Percentiles rank a stretch among this genome's conserved stretches.
phyloP scores from a whole-genome alignment of 164 flowering plant species.

The Kingdonia uniflora region DNA sequence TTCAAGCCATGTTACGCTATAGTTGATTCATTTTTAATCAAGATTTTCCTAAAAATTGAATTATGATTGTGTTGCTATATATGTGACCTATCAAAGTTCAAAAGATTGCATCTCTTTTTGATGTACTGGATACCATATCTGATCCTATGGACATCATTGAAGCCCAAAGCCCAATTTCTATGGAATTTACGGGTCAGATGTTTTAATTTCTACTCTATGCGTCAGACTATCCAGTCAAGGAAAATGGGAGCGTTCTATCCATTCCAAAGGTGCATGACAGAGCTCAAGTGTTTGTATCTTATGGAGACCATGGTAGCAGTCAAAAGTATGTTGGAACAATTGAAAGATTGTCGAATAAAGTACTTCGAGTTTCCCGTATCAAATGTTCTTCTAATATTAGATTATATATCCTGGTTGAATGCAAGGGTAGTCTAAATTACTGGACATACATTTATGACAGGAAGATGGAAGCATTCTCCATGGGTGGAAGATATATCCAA shows the following conservation, averaged over 20 bases:
- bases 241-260: background rate
- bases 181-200: background rate
- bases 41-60: no score
- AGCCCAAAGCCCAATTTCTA: background rate
- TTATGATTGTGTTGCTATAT: no score
- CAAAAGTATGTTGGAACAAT: conserved; percentile 49
- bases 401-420: no score
- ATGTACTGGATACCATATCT: background rate
- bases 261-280: conserved; percentile 53
- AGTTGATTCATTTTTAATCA: no score
- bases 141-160: background rate
- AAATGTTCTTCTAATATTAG: no score
- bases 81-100: background rate
- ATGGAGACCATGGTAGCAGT: conserved; percentile 30
- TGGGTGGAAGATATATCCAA: conserved; percentile 64
- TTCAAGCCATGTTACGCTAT: no score
- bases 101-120: background rate
- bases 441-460: conserved; percentile 67
- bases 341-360: conserved; percentile 74
- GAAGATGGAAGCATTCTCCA: conserved; percentile 45
- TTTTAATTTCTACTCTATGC: background rate
- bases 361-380: no score
- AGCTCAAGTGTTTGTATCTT: conserved; percentile 82
- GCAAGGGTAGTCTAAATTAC: conserved; percentile 76
- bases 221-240: background rate